Conservation (phyloP, 1,284 basidiomycete genomes). For the Trametes sp. region DNA sequence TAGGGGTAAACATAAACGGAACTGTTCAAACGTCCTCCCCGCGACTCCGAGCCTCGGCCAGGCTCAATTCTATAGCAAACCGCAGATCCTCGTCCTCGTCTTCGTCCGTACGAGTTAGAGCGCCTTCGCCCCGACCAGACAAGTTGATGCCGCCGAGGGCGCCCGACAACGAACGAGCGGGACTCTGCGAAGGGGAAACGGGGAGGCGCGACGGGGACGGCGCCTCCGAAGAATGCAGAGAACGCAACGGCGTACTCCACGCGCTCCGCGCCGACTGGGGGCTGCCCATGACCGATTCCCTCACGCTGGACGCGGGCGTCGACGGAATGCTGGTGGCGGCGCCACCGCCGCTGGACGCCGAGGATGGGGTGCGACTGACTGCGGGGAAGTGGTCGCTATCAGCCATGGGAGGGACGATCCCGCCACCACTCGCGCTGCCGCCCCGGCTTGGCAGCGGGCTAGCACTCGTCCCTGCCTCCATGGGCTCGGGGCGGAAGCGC, state of each 20-base stretch:
- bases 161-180: slow-evolving; percentile 14
- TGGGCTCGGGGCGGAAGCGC: slow-evolving; percentile 44
- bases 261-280: slow-evolving; percentile 39
- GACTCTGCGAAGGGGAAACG: slow-evolving; percentile 26
- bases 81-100: slow-evolving; percentile 40
- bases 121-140: background rate
- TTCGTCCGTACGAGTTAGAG: slow-evolving; percentile 19
- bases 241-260: slow-evolving; percentile 43
- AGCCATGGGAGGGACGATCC: slow-evolving; percentile 13
- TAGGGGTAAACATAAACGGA: background rate
- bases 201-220: slow-evolving; percentile 31
- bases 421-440: slow-evolving; percentile 12
- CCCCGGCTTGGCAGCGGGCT: slow-evolving; percentile 26
- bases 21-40: slow-evolving; percentile 38
- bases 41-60: slow-evolving; percentile 44
- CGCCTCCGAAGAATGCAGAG: slow-evolving; percentile 33
- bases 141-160: background rate
- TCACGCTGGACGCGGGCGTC: slow-evolving; percentile 24
- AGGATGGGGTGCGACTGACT: slow-evolving; percentile 35
- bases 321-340: slow-evolving; percentile 20
- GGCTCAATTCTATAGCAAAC: slow-evolving; percentile 44
- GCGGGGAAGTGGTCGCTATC: slow-evolving; percentile 36
- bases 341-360: slow-evolving; percentile 20
- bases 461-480: slow-evolving; percentile 42
- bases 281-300: slow-evolving; percentile 34